Evolutionary conservation across 2,329 filamentous ascomycete genomes (phyloP).

Genomic region (Capronia americana): DNA sequence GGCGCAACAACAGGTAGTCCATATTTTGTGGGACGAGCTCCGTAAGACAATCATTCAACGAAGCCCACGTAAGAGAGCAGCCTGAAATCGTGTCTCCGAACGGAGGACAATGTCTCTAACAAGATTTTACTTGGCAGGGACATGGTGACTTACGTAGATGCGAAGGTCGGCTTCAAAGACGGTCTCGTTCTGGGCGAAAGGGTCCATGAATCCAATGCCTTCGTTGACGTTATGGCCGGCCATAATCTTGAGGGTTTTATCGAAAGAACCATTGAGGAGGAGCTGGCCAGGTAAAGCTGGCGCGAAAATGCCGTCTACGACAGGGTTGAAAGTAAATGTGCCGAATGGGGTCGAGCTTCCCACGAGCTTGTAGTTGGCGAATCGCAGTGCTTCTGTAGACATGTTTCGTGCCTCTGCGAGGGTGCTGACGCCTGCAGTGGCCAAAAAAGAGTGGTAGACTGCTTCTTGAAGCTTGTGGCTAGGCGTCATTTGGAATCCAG

Average conservation of each 20-base stretch:
- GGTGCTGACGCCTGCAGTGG: constrained; percentile 50
- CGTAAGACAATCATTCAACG: not conserved
- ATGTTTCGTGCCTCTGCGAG: constrained; percentile 51
- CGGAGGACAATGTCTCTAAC: not conserved
- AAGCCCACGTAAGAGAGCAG: not conserved
- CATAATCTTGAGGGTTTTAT: constrained; percentile 54
- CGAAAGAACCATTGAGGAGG: constrained; percentile 50
- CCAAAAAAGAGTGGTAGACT: constrained; percentile 49
- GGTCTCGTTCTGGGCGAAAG: constrained; percentile 40
- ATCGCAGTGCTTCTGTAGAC: constrained; percentile 50
- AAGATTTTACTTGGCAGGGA: not conserved
- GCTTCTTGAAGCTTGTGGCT: constrained; percentile 49
- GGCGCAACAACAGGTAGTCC: not conserved
- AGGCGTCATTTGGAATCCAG: constrained; percentile 49
- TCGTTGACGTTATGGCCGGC: constrained; percentile 54
- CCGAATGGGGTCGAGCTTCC: constrained; percentile 46
- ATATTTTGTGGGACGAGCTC: not conserved
- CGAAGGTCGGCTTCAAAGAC: constrained; percentile 37
- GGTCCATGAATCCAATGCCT: constrained; percentile 49
- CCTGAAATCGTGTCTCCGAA: not conserved
- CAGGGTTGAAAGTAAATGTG: constrained; percentile 53
- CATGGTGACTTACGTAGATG: constrained; percentile 15
- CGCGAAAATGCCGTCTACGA: constrained; percentile 57
- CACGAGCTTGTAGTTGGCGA: constrained; percentile 51
- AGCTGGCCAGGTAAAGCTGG: constrained; percentile 56